A percentile compares a stretch with the other conserved stretches of the same genome.
Conservation (phyloP, 306 rosid species). For the Vicia faba region DNA sequence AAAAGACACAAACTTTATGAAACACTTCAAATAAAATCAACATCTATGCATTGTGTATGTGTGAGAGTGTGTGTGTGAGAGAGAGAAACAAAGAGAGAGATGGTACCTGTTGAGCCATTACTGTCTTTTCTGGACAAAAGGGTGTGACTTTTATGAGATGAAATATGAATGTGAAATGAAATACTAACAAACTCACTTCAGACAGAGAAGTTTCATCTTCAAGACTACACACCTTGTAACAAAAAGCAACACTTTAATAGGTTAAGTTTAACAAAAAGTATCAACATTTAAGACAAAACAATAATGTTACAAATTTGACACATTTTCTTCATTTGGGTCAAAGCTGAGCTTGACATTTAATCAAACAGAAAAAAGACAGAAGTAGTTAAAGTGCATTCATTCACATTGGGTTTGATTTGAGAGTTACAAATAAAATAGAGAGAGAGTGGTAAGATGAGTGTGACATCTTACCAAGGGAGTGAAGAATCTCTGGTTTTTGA, state of each 20-base stretch:
- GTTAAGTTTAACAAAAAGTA: not conserved
- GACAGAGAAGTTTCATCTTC: conserved; percentile 44
- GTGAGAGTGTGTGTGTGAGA: not conserved
- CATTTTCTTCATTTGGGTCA: not conserved
- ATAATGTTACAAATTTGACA: conserved; percentile 35
- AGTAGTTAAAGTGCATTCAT: conserved; percentile 11
- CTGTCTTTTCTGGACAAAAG: conserved; percentile 28
- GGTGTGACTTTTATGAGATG: conserved; percentile 4
- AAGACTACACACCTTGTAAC: conserved; percentile 22
- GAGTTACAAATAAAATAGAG: not conserved
- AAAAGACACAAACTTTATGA: conserved; percentile 13
- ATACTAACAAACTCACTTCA: conserved; percentile 38
- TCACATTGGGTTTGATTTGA: conserved; percentile 32
- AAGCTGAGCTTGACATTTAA: not conserved
- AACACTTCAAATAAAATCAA: conserved; percentile 22
- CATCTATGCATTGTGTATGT: not conserved
- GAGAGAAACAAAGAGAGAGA: not conserved
- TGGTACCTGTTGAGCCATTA: conserved; percentile 66
- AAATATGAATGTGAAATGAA: conserved; percentile 27
- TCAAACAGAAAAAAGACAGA: not conserved
- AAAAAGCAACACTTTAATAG: conserved; percentile 22
- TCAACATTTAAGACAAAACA: conserved; percentile 28
- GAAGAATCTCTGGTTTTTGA: conserved; percentile 13
- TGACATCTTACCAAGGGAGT: conserved; percentile 36
- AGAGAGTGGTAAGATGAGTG: conserved; percentile 32